A percentile compares a stretch with the other conserved stretches of the same genome.
Conservation (phyloP, 768 basidiomycete genomes). For the Termitomyces sp. region DNA sequence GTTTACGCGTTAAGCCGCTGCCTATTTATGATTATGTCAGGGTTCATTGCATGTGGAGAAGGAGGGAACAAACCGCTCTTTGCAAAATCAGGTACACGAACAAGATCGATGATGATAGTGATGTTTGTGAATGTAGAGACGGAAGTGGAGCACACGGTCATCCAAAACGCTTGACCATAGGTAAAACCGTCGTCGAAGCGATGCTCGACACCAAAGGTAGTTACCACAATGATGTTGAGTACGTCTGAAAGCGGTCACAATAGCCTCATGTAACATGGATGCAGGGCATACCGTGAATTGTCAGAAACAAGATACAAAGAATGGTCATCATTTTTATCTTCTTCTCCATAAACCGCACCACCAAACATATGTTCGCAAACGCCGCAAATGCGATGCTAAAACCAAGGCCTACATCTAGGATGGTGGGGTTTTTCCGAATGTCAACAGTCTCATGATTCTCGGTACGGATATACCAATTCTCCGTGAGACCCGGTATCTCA, state of each 20-base stretch:
- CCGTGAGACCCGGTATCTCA: slow-evolving; percentile 76
- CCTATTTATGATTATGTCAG: slow-evolving; percentile 31
- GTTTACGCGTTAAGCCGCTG: slow-evolving; percentile 76
- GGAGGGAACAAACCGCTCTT: slow-evolving; percentile 43
- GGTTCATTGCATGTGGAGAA: background rate
- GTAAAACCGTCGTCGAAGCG: slow-evolving; percentile 62
- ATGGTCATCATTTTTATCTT: slow-evolving; percentile 58
- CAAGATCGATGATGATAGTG: slow-evolving; percentile 59
- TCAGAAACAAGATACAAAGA: slow-evolving; percentile 55
- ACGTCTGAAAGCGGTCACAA: slow-evolving; percentile 39
- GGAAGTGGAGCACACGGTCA: slow-evolving; percentile 69
- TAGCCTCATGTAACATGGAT: background rate
- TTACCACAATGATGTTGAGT: slow-evolving; percentile 59
- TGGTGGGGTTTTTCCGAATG: slow-evolving; percentile 42
- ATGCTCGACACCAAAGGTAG: slow-evolving; percentile 57
- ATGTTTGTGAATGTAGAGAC: slow-evolving; percentile 60
- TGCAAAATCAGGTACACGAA: slow-evolving; percentile 54
- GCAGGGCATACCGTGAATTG: slow-evolving; percentile 55
- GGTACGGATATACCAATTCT: slow-evolving; percentile 66
- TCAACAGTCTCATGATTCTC: slow-evolving; percentile 39
- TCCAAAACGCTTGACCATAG: slow-evolving; percentile 70
- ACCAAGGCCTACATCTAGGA: slow-evolving; percentile 56
- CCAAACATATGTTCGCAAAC: slow-evolving; percentile 61
- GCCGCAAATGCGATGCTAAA: slow-evolving; percentile 66
- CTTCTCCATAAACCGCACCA: slow-evolving; percentile 69